These are phyloP conservation scores for Raphidocelis subcapitata DNA, from an alignment of 139 green algal genomes.

Conservation along the genomic window DNA sequence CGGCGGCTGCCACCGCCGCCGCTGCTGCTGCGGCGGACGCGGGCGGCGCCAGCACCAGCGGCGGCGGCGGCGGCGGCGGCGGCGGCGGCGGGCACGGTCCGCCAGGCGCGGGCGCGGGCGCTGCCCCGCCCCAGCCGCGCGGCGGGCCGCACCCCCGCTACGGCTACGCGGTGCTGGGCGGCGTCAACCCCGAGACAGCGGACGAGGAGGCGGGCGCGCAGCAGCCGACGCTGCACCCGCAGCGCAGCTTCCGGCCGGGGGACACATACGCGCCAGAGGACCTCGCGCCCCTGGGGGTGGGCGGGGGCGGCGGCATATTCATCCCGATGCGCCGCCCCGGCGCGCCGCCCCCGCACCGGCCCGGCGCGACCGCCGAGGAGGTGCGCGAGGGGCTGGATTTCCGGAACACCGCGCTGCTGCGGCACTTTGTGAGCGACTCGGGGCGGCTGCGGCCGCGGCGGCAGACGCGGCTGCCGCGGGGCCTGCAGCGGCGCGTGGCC, in stretches of 20 bases:
- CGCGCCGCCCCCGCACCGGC: background rate
- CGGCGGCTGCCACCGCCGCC: too few species aligned
- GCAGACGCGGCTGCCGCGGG: background rate
- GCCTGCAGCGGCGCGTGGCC: background rate
- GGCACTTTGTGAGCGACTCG: conserved; percentile 13
- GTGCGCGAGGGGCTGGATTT: conserved; percentile 10
- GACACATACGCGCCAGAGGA: conserved; percentile 17
- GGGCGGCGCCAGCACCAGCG: background rate
- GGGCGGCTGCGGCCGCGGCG: conserved; percentile 18
- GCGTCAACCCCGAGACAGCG: conserved; percentile 4
- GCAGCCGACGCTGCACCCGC: conserved; percentile 27
- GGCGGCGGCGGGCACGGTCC: background rate
- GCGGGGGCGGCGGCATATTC: too few species aligned
- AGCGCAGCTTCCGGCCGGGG: conserved; percentile 5
- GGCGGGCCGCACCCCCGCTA: background rate
- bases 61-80: background rate
- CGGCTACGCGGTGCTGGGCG: conserved; percentile 30
- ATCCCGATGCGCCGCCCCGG: background rate
- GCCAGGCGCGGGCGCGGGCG: background rate
- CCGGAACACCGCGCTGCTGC: conserved; percentile 23
- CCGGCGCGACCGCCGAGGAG: background rate
- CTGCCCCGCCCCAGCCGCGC: too few species aligned
- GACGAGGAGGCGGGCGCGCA: conserved; percentile 11
- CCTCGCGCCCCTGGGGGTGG: too few species aligned
- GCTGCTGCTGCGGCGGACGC: background rate